Evolutionary conservation across 352 stramenopile genomes (phyloP), one percentile per base, ranked within the genome.

Genomic region (Phytophthora nicotianae): DNA sequence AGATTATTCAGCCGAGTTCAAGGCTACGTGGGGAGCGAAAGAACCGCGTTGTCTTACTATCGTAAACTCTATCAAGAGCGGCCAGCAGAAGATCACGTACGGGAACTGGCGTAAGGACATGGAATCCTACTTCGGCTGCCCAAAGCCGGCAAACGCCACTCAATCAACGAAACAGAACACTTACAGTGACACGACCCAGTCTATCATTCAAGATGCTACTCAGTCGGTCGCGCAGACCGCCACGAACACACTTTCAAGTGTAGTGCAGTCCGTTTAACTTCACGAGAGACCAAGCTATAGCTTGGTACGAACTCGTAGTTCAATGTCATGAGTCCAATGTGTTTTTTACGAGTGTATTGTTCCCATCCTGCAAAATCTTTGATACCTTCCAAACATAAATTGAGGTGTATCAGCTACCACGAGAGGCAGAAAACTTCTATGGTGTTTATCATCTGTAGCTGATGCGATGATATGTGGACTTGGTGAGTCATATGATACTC

Each of bases 1-100:
- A 0, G 74, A 85, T 33, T 88, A 85, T 57, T 58, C 64, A 0
- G 48, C 50, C 1, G 64, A 70, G 42, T 86, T 86, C 58, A 85
- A 85, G 56, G 58, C 52, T 0, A 72, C 66, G 11, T 86, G 74
- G 76, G 56, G 66, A 10, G 74, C 66, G 1, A 65, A 69, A 4
- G 56, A 63, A n/a, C 68, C 75, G 11, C 70, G 75, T 11, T 83
- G 77, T 50, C 65, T 84, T 33, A 62, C 46, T 1, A 77, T 87
- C 19, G 67, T 87, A 7, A 70, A 87, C 16, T 65, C 62, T 4
- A 75, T 89, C 40, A 63, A 71, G 35, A 64, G 61, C 17, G 75
- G 75, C 20, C 32, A 82, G 23, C 54, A 68, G 38, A 49, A 50
- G 6, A 81, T 85, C 38, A 32, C 40, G 21, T 46, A 71, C 27